Evolutionary conservation across 23 red algal genomes (phyloP).

Genomic region (Cyanidioschyzon merolae): DNA sequence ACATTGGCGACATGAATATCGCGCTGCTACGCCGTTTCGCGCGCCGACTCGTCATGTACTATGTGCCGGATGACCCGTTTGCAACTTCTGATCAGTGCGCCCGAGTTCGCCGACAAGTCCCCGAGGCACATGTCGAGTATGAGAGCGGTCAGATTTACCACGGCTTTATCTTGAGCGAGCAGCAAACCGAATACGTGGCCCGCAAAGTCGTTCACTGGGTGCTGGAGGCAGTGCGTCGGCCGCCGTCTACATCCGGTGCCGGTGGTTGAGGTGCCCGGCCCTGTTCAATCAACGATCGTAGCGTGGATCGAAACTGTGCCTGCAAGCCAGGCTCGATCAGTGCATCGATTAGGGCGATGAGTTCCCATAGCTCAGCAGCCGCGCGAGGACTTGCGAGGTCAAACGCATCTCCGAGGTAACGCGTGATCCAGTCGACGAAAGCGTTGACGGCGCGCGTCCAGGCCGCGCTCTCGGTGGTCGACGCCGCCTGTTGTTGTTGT

Average conservation of each 20-base stretch:
- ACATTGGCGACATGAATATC: slow-evolving; percentile 15
- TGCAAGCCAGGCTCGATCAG: neutral
- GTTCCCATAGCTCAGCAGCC: neutral
- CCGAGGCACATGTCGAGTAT: slow-evolving; percentile 4
- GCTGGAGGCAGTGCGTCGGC: neutral
- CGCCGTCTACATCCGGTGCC: neutral
- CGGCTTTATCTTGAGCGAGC: slow-evolving; percentile 9
- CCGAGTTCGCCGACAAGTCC: neutral
- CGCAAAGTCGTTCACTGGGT: slow-evolving; percentile 9
- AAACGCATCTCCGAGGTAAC: slow-evolving; percentile 8
- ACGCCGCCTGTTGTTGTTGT: neutral
- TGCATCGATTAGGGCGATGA: neutral
- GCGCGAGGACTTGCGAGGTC: neutral
- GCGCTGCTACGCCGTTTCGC: neutral
- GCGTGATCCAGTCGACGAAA: neutral
- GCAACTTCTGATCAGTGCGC: neutral
- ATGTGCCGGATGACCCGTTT: slow-evolving; percentile 9
- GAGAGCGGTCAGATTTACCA: neutral
- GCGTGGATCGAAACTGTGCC: neutral
- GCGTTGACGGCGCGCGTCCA: neutral
- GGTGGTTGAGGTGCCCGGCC: slow-evolving; percentile 6
- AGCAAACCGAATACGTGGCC: neutral
- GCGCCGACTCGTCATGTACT: slow-evolving; percentile 1
- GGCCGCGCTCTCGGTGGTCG: neutral
- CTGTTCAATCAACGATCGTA: neutral